Base-by-base conservation (phyloP, 805 yeast species). In the Phaffomyces antillensis region DNA sequence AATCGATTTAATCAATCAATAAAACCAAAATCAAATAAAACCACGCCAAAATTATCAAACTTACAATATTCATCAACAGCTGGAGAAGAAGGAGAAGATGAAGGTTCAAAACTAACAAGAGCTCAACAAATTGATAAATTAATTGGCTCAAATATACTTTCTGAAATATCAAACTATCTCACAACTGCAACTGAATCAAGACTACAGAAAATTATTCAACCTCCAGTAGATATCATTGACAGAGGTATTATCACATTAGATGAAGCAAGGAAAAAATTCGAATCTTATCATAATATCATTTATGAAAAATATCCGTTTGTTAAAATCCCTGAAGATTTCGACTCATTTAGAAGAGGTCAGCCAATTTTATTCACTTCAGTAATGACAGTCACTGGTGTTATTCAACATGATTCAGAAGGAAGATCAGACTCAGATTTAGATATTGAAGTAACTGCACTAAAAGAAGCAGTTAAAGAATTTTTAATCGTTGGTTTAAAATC, bases 401-500 rank as follows among this genome's bases (percentile, higher is more conserved):
- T 72, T 11, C 63, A 70, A 50, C 58, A 58, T 2, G 65, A 71
- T 25, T 49, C 64, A 8, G 77, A 73, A 20, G 60, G 61, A 11
- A 28, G 15, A 28, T 28, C 30, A 11, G 13, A 10, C 11, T 28
- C 30, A 13, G 72, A 75, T 36, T 58, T 80, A 51, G 61, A 63
- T 34, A 58, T 83, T 34, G 80, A 83, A 56, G 71, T 73, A 50
- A 68, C 73, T 44, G 77, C 83, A 16, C 59, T 79, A 18, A 68
- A 70, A 54, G 57, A 77, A 25, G 56, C 80, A 15, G 60, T 78
- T 11, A 65, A 74, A 41, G 90, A 87, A 55, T 73, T 83, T 11
- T 63, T 88, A 63, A 71, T 83, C 9, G 68, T 75, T 24, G 96
- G 96, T 17, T 72, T 77, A 44, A 89, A 86, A 64, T 73, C 81